Base-by-base conservation (phyloP, 495 filamentous ascomycete species). In the Penicillium lagena region DNA sequence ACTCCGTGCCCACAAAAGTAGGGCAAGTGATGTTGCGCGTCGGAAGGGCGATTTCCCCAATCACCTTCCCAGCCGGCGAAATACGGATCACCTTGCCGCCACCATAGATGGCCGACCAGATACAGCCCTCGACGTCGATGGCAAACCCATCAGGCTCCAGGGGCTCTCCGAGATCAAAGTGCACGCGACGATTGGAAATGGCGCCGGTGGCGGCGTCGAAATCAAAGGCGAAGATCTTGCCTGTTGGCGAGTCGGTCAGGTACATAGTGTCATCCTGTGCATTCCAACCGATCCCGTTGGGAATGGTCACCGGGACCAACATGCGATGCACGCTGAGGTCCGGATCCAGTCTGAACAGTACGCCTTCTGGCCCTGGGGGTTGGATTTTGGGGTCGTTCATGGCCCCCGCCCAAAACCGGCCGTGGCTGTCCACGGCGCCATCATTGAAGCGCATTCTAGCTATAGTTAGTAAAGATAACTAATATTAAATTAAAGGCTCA, bases 371-470 rank as follows among this genome's bases (percentile, higher is more conserved):
- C 13, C 54, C 50, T 1, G 54, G 64, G 7, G 47, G 42, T 35
- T 69, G 48, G 33, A 69, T 49, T 37, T 71, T 71, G 15, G 70
- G 66, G 54, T 95, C 90, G 51, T 87, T 90, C 89, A 96, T 95
- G 32, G 80, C 76, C n/a, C 89, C 87, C 8, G 87, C 75, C 88
- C 89, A 95, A 63, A 90, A 91, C 35, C 90, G 73, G 40, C 90
- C 90, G 42, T 82, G 71, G 35, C 81, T 82, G 58, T 95, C 90
- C 42, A 87, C 80, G 7, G 79, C 82, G 33, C 89, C 90, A 56
- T 95, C 90, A 57, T 96, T 95, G 66, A 74, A 76, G 46, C 76
- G 74, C 77, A 77, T 77, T 37, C 73, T 75, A 52, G 6, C 2
- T 22, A 22, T 22, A 22, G 22, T 22, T 3, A 22, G 22, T 22